Percentiles rank a stretch among this genome's conserved stretches.
These are phyloP conservation scores for Argentina anserina DNA, from an alignment of 306 rosid genomes.

Conservation along the genomic window DNA sequence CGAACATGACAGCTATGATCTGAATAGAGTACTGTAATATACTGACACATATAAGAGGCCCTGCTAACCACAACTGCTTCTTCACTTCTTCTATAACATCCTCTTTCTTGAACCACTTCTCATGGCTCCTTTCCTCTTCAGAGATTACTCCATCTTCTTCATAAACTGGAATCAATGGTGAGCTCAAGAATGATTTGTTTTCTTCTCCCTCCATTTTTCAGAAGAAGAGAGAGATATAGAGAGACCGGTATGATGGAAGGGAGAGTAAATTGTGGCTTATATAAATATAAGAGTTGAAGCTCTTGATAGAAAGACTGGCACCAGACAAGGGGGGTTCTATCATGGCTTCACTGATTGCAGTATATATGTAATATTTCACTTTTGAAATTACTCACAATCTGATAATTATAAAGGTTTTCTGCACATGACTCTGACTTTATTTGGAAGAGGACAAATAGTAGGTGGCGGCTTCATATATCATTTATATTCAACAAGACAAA, in stretches of 20 bases:
- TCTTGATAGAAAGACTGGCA: background rate
- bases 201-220: slow-evolving; percentile 40
- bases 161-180: slow-evolving; percentile 41
- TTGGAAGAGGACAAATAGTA: background rate
- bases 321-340: background rate
- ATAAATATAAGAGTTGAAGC: background rate
- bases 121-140: slow-evolving; percentile 11
- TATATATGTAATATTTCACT: background rate
- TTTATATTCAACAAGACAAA: background rate
- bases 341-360: background rate
- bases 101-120: slow-evolving; percentile 7
- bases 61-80: slow-evolving; percentile 86
- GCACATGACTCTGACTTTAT: background rate
- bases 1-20: slow-evolving; percentile 70
- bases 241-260: slow-evolving; percentile 1
- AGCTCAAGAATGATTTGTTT: slow-evolving; percentile 12
- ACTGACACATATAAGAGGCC: slow-evolving; percentile 51
- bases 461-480: background rate
- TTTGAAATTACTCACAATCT: background rate
- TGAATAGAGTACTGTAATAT: slow-evolving; percentile 47
- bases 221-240: background rate
- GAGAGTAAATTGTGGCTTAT: background rate
- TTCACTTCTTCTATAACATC: slow-evolving; percentile 45
- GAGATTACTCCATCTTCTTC: slow-evolving; percentile 21
- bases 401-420: background rate